phyloP scores from a whole-genome alignment of 2,329 filamentous ascomycete genomes.

The Cercospora zeina region DNA sequence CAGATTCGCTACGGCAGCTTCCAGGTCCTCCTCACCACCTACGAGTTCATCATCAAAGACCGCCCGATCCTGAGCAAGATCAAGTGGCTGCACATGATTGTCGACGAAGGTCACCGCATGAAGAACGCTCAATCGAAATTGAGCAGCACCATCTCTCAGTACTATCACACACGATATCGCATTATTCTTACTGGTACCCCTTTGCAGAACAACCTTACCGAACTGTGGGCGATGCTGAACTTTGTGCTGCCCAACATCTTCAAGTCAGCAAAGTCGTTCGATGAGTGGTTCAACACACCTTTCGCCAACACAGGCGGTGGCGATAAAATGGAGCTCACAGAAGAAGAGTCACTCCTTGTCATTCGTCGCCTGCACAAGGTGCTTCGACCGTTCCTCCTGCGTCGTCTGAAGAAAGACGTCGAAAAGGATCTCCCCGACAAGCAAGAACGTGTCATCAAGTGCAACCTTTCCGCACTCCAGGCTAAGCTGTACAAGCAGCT shows the following conservation, averaged over 20 bases:
- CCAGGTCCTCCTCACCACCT: slow-evolving; percentile 94
- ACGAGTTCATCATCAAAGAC: slow-evolving; percentile 99
- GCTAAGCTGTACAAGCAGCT: slow-evolving; percentile 96
- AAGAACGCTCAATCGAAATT: slow-evolving; percentile 97
- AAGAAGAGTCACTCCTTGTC: slow-evolving; percentile 99
- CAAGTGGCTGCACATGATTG: slow-evolving; percentile 99
- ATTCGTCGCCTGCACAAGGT: slow-evolving; percentile 99
- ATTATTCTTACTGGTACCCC: slow-evolving; percentile 97
- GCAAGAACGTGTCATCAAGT: slow-evolving; percentile 98
- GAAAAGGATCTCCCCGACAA: slow-evolving; percentile 99
- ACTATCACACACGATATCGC: slow-evolving; percentile 92
- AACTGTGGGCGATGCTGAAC: slow-evolving; percentile 97
- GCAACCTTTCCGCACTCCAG: slow-evolving; percentile 93
- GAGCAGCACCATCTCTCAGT: slow-evolving; percentile 88
- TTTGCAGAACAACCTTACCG: slow-evolving; percentile 92
- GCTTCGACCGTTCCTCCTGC: slow-evolving; percentile 90
- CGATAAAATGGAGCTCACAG: slow-evolving; percentile 97
- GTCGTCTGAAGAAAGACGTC: slow-evolving; percentile 98
- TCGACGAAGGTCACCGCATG: slow-evolving; percentile 99
- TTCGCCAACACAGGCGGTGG: slow-evolving; percentile 98
- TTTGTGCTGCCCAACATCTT: slow-evolving; percentile 98
- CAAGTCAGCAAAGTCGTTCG: slow-evolving; percentile 98
- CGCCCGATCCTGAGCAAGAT: slow-evolving; percentile 93
- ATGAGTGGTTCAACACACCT: slow-evolving; percentile 99
- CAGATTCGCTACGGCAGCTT: slow-evolving; percentile 93